These are phyloP conservation scores for Thielaviopsis populi DNA, from an alignment of 2,329 filamentous ascomycete genomes.

Conservation along the genomic window DNA sequence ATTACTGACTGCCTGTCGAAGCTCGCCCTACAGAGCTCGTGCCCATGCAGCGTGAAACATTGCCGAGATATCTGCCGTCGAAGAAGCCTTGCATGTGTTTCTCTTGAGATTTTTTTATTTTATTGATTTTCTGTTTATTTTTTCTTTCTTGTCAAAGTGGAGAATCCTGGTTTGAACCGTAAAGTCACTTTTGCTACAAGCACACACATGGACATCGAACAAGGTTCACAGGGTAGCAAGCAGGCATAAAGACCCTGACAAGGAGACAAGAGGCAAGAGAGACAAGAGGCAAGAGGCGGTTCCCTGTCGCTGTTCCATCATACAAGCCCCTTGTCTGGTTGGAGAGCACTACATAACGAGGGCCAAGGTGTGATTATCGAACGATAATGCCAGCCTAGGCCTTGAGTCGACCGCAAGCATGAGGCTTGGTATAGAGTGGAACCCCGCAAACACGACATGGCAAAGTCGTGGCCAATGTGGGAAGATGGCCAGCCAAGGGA, in stretches of 20 bases:
- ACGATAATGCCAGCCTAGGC: background rate
- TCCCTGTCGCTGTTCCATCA: background rate
- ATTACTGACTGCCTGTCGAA: too few relatives aligned
- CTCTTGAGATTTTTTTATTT: background rate
- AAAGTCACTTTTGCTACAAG: background rate
- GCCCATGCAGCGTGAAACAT: background rate
- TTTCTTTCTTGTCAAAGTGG: background rate
- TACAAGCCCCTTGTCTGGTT: background rate
- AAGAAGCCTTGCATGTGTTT: background rate
- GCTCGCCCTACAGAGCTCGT: background rate
- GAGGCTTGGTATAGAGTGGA: background rate
- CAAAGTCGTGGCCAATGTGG: background rate
- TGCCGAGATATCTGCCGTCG: background rate
- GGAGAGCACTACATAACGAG: background rate
- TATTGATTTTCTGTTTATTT: background rate
- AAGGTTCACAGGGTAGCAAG: background rate
- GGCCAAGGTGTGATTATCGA: constrained; percentile 1
- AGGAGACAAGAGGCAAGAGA: background rate
- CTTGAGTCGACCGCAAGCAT: background rate
- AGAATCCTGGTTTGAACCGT: background rate
- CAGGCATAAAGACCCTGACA: background rate
- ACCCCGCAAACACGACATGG: constrained; percentile 5
- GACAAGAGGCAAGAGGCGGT: background rate
- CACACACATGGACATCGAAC: background rate
- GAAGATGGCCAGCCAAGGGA: background rate